A percentile compares a stretch with the other conserved stretches of the same genome.
phyloP scores from a whole-genome alignment of 2,329 filamentous ascomycete species.

The Fusarium foetens region DNA sequence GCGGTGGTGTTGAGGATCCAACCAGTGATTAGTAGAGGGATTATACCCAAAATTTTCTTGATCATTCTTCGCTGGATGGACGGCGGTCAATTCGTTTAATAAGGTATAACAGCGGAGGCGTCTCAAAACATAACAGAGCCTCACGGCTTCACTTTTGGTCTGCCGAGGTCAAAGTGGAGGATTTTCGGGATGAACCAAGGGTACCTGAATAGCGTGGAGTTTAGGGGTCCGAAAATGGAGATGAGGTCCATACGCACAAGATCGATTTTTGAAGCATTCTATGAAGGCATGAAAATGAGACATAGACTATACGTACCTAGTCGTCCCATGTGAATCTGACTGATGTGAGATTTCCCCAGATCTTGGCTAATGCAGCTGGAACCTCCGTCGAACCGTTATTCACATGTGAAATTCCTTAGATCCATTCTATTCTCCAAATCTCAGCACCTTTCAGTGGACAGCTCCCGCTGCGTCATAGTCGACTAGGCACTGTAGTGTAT shows the following conservation, averaged over 20 bases:
- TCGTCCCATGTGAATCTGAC: constrained; percentile 10
- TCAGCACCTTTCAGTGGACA: constrained; percentile 11
- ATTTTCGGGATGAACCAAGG: constrained; percentile 14
- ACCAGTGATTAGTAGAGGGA: background rate
- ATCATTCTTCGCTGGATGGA: background rate
- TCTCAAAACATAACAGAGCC: constrained; percentile 5
- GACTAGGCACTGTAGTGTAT: constrained; percentile 7
- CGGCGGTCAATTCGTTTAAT: background rate
- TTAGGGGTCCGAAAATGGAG: constrained; percentile 10
- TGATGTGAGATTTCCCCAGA: constrained; percentile 34
- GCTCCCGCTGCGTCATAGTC: constrained; percentile 34
- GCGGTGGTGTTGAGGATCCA: constrained; percentile 70
- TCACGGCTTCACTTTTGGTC: constrained; percentile 18
- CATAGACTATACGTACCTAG: constrained; percentile 10
- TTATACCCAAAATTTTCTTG: background rate
- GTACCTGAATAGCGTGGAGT: constrained; percentile 25
- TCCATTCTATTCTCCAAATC: constrained; percentile 11
- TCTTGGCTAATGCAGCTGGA: constrained; percentile 19
- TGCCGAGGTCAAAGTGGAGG: constrained; percentile 38
- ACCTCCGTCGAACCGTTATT: constrained; percentile 21
- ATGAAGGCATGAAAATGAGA: background rate
- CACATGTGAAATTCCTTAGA: constrained; percentile 31
- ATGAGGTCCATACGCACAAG: constrained; percentile 1
- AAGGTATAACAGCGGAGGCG: background rate
- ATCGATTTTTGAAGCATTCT: background rate